Evolutionary conservation across 805 yeast species (phyloP), one percentile per base, ranked within the genome.

Genomic region (Wickerhamiella cacticola): DNA sequence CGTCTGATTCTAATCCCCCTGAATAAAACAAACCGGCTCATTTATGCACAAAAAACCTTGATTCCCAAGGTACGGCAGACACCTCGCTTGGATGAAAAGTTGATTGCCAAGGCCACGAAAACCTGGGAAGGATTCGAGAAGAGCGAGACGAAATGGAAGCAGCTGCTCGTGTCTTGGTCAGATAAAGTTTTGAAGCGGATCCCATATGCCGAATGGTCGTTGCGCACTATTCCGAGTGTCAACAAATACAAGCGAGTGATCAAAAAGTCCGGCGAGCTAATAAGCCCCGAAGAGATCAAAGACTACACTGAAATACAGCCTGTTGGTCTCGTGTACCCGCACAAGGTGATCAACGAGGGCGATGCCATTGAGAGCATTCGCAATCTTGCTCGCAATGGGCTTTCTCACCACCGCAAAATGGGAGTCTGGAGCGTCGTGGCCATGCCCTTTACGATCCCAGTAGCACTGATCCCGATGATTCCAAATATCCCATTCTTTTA

Each of bases 401-500:
- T 70, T 33, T 54, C 67, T 1, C 67, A 68, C 42, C 95, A 88
- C 57, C 63, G 63, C 45, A 79, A 73, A 57, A 73, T 74, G 55
- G 70, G 81, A 53, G 41, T 74, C 1, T 53, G 68, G 33, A 76
- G 82, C 54, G 70, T 75, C 1, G 50, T 79, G 13, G 78, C 78
- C 3, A 63, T 89, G 3, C 96, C 96, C 1, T 53, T 88, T 40
- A 78, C 94, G 0, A 55, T 85, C 2, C 97, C 97, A 1, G 62
- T 88, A 38, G 87, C 85, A 0, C 56, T 86, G 38, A 59, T 89
- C 0, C 97, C 97, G 0, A 70, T 88, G n/a, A 62, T 87, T 2
- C 97, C 97, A 18, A 88, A 88, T 57, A 75, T 88, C 18, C 97
- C 97, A 0, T 95, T 95, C 0, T 82, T 89, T 59, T 89, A 86